phyloP scores from a whole-genome alignment of 257 asterid species.

The Paraleonurus japonicus region DNA sequence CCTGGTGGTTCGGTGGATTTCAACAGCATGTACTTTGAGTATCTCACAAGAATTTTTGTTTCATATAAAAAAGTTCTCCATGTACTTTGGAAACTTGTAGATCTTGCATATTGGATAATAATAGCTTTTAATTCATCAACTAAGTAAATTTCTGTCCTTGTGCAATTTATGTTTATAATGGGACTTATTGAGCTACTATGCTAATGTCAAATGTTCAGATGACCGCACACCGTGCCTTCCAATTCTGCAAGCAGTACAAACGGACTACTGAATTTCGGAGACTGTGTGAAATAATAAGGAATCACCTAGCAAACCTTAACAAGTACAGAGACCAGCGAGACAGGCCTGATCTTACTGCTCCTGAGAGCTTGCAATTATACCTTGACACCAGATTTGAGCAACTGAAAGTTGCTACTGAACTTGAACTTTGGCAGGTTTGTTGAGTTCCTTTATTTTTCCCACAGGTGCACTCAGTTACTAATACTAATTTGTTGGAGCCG shows the following conservation, averaged over 20 bases:
- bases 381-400: slow-evolving; percentile 93
- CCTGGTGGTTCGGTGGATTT: neutral
- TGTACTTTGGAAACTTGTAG: neutral
- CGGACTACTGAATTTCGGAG: slow-evolving; percentile 87
- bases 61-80: neutral
- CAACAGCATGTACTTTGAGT: neutral
- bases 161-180: neutral
- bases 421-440: slow-evolving; percentile 93
- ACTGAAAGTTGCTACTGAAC: slow-evolving; percentile 88
- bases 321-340: slow-evolving; percentile 90
- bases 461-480: neutral
- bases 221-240: slow-evolving; percentile 97
- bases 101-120: neutral
- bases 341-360: slow-evolving; percentile 84
- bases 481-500: neutral
- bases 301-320: slow-evolving; percentile 89
- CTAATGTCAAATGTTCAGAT: slow-evolving; percentile 48
- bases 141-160: neutral
- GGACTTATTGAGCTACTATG: slow-evolving; percentile 7
- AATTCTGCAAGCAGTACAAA: slow-evolving; percentile 94
- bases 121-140: neutral
- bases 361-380: slow-evolving; percentile 89
- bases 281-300: slow-evolving; percentile 83
- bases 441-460: slow-evolving; percentile 1
- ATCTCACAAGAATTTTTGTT: neutral